A percentile compares a stretch with the other conserved stretches of the same genome.
phyloP scores from a whole-genome alignment of 2,329 filamentous ascomycete species.

The Hymenoscyphus scutula region DNA sequence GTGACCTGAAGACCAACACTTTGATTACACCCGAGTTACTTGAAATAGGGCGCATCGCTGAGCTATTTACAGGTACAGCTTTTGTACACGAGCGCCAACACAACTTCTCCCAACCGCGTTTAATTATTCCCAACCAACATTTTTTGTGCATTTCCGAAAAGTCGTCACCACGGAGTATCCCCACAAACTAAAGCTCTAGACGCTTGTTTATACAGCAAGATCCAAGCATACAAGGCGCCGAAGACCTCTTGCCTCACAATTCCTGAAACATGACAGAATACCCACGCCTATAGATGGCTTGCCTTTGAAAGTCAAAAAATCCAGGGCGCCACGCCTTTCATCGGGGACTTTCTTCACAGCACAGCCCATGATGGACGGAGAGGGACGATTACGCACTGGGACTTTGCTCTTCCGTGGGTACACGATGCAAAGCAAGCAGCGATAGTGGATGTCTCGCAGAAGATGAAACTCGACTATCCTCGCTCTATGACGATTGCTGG shows the following conservation, averaged over 20 bases:
- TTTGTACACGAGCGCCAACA: conserved; percentile 9
- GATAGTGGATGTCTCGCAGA: conserved; percentile 11
- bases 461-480: conserved; percentile 6
- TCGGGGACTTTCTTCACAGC: neutral
- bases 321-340: conserved; percentile 7
- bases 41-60: conserved; percentile 11
- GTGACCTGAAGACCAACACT: conserved; percentile 9
- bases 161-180: neutral
- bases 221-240: neutral
- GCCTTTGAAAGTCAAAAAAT: neutral
- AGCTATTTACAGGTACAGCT: conserved; percentile 9
- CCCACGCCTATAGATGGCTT: neutral
- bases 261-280: conserved; percentile 13
- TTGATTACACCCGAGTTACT: conserved; percentile 10
- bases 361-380: neutral
- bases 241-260: neutral
- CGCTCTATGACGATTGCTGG: neutral
- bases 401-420: neutral
- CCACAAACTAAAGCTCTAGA: neutral
- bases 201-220: neutral
- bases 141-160: neutral
- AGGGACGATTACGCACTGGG: conserved; percentile 5
- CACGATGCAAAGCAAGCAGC: neutral
- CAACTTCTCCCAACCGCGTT: neutral
- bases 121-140: conserved; percentile 6